phyloP scores from a whole-genome alignment of 495 filamentous ascomycete genomes.

The Hypomontagnella submonticulosa region DNA sequence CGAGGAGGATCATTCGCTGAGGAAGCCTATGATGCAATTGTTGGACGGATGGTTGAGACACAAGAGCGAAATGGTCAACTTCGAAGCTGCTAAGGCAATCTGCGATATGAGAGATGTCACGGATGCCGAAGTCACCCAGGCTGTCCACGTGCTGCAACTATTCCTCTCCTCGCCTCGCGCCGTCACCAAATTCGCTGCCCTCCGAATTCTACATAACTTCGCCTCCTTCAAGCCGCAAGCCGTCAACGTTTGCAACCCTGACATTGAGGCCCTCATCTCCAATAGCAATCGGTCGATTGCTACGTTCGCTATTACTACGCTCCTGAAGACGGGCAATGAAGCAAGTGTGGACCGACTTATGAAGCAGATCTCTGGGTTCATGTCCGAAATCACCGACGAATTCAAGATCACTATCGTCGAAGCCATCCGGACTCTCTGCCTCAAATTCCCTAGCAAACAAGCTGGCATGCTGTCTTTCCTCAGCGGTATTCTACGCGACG shows the following conservation, averaged over 20 bases:
- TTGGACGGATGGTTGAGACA: slow-evolving; percentile 96
- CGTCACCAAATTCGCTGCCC: slow-evolving; percentile 97
- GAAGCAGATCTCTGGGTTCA: slow-evolving; percentile 98
- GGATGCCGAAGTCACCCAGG: slow-evolving; percentile 90
- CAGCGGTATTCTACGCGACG: slow-evolving; percentile 92
- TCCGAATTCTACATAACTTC: slow-evolving; percentile 95
- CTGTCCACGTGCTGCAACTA: slow-evolving; percentile 92
- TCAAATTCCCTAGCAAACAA: slow-evolving; percentile 98
- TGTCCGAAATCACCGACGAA: slow-evolving; percentile 97
- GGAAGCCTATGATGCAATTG: slow-evolving; percentile 94
- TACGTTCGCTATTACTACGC: slow-evolving; percentile 96
- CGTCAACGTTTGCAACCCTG: slow-evolving; percentile 92
- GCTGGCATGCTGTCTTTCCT: slow-evolving; percentile 97
- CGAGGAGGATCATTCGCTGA: slow-evolving; percentile 87
- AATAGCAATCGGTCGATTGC: slow-evolving; percentile 98
- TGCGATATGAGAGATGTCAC: slow-evolving; percentile 93
- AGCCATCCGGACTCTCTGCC: slow-evolving; percentile 92
- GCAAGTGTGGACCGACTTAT: slow-evolving; percentile 95
- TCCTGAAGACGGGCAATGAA: slow-evolving; percentile 98
- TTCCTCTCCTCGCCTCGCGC: slow-evolving; percentile 97
- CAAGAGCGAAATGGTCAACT: slow-evolving; percentile 99
- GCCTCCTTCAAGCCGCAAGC: slow-evolving; percentile 94
- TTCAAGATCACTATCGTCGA: slow-evolving; percentile 99
- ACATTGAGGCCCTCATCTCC: slow-evolving; percentile 95
- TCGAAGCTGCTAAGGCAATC: slow-evolving; percentile 98